These are phyloP conservation scores for Hortiboletus campestris DNA, from an alignment of 768 basidiomycete genomes.

Conservation along the genomic window DNA sequence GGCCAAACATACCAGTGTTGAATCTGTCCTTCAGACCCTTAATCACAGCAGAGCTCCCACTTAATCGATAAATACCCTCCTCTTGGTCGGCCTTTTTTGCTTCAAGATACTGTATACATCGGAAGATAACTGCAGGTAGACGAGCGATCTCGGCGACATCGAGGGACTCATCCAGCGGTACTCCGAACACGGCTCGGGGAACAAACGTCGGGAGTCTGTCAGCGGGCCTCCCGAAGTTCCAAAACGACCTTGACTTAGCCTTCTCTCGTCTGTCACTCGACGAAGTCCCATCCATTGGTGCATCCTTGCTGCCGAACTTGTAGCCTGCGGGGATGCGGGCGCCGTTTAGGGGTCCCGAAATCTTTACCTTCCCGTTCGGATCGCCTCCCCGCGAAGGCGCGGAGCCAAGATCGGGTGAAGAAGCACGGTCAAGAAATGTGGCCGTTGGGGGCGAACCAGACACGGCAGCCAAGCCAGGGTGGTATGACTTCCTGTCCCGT, in stretches of 20 bases:
- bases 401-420: conserved; percentile 50
- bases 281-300: conserved; percentile 40
- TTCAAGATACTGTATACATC: conserved; percentile 94
- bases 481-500: conserved; percentile 60
- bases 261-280: conserved; percentile 80
- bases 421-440: conserved; percentile 35
- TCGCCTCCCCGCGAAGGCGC: conserved; percentile 54
- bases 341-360: conserved; percentile 85
- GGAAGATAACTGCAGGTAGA: conserved; percentile 92
- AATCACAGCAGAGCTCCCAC: conserved; percentile 93
- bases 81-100: conserved; percentile 92
- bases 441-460: conserved; percentile 44
- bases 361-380: conserved; percentile 68
- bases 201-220: conserved; percentile 40
- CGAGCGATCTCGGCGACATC: conserved; percentile 87
- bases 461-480: conserved; percentile 53
- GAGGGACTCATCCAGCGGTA: conserved; percentile 82
- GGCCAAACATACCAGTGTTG: conserved; percentile 65
- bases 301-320: conserved; percentile 85
- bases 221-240: conserved; percentile 79
- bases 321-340: conserved; percentile 83
- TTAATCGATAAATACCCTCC: conserved; percentile 96
- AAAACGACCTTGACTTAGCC: conserved; percentile 90
- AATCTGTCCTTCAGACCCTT: conserved; percentile 91
- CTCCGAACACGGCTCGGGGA: conserved; percentile 83